Evolutionary conservation across 129 eudicot genomes (phyloP).

Genomic region (Scalesia atractyloides): DNA sequence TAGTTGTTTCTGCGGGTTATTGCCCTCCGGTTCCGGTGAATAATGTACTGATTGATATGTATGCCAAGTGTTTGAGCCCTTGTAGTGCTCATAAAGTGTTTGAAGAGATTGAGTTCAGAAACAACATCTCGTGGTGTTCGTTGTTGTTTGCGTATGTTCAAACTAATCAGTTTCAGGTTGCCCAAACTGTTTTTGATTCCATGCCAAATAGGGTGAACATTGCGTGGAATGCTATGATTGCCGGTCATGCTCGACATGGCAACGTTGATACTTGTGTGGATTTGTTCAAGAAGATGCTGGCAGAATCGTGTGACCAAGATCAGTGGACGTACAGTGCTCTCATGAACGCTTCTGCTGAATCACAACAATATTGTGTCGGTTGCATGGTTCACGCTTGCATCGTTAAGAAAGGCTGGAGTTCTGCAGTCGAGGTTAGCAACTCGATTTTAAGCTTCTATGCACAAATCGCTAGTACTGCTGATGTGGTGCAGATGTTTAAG

Average conservation of each 20-base stretch:
- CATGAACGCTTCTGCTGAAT: constrained; percentile 62
- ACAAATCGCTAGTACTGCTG: constrained; percentile 41
- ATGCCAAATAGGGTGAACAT: constrained; percentile 63
- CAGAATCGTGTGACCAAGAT: constrained; percentile 53
- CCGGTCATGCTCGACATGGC: too few relatives aligned
- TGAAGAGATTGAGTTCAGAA: constrained; percentile 50
- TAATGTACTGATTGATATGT: constrained; percentile 79
- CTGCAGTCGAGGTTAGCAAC: constrained; percentile 67
- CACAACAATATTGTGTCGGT: constrained; percentile 43
- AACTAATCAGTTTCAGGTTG: constrained; percentile 46
- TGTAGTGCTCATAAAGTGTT: constrained; percentile 52
- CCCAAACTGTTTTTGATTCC: constrained; percentile 40
- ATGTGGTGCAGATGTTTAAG: constrained; percentile 50
- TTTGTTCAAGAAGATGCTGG: constrained; percentile 46
- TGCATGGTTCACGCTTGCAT: constrained; percentile 53
- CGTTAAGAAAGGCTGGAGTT: constrained; percentile 62
- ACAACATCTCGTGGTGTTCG: constrained; percentile 84
- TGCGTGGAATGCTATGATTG: constrained; percentile 69
- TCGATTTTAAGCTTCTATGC: constrained; percentile 69
- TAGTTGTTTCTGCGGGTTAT: constrained; percentile 49
- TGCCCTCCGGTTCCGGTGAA: constrained; percentile 49
- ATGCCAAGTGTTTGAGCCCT: constrained; percentile 61
- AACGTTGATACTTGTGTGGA: too few relatives aligned
- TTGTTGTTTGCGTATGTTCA: constrained; percentile 67
- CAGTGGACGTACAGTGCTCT: constrained; percentile 76